Evolutionary conservation across 2,329 filamentous ascomycete species (phyloP), one percentile per base, ranked within the genome.

Genomic region (Dissoconium aciculare): DNA sequence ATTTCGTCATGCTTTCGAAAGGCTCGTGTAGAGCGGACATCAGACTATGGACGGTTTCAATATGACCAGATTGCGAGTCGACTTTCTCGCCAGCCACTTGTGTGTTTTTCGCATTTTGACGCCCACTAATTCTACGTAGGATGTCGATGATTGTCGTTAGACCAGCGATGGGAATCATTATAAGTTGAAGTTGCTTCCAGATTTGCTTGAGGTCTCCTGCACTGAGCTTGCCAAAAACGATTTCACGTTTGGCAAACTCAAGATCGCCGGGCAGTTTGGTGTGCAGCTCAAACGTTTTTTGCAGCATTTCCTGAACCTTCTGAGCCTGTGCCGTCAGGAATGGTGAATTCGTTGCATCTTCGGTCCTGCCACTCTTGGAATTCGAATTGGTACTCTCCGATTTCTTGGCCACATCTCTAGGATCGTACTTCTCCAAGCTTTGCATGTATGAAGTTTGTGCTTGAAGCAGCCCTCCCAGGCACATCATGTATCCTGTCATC

Each of bases 91-190:
- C 30, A n/a, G 29, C 40, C 5, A 30, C 26, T 11, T 51, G 27
- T 11, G 30, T 16, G 6, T 40, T 28, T 12, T 48, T 52, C 60
- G 67, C 71, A 15, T 65, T 59, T 34, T 67, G 56, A 41, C 64
- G 51, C 34, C 74, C 68, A 2, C 74, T 71, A 11, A 74, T 58
- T 9, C 75, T 65, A 41, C 74, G 66, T 39, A 84, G 75, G 3
- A 83, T 71, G 49, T 82, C 77, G 21, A 78, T 69, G 3, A 81
- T 66, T 0, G 77, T 77, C 26, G 65, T 67, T 34, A 84, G 64
- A 0, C 78, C 78, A 5, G 71, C 56, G 11, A 80, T 51, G 0
- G 78, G 78, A n/a, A 79, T 63, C 44, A 77, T 61, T 16, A 78
- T 66, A 4, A 58, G 55, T n/a, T 72, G 67, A 19, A 81, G 53